These are phyloP conservation scores for Nemania serpens DNA, from an alignment of 2,329 filamentous ascomycete species.

Conservation along the genomic window DNA sequence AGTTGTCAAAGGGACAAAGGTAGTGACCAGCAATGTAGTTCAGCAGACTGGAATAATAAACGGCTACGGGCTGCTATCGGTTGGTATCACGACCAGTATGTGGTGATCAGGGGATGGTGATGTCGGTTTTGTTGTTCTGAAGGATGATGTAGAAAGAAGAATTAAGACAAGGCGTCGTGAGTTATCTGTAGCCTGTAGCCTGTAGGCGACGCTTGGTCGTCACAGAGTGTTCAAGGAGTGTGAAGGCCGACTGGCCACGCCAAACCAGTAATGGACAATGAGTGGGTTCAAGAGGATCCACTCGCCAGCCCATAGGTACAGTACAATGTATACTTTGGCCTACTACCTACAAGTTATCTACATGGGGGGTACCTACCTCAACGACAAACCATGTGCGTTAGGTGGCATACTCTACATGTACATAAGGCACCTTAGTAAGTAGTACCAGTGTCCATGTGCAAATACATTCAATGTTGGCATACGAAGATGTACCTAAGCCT, in stretches of 20 bases:
- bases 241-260: conserved; percentile 26
- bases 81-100: conserved; percentile 1
- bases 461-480: too few relatives aligned
- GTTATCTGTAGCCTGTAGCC: conserved; percentile 4
- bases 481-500: too few relatives aligned
- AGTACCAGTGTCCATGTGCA: too few relatives aligned
- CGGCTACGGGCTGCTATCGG: conserved; percentile 22
- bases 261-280: conserved; percentile 19
- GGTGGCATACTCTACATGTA: too few relatives aligned
- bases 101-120: conserved; percentile 22
- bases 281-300: conserved; percentile 10
- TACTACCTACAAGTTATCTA: neutral
- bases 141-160: conserved; percentile 41
- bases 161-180: conserved; percentile 38
- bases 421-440: too few relatives aligned
- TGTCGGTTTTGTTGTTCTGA: conserved; percentile 28
- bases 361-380: neutral
- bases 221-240: conserved; percentile 37
- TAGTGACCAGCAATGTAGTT: conserved; percentile 12
- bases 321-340: neutral
- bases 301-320: neutral
- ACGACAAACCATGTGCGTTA: too few relatives aligned
- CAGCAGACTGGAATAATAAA: conserved; percentile 18
- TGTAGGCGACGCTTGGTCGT: conserved; percentile 37
- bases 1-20: conserved; percentile 9